A percentile compares a stretch with the other conserved stretches of the same genome.
These are phyloP conservation scores for Plantago lanceolata DNA, from an alignment of 305 asterid species.

Conservation along the genomic window DNA sequence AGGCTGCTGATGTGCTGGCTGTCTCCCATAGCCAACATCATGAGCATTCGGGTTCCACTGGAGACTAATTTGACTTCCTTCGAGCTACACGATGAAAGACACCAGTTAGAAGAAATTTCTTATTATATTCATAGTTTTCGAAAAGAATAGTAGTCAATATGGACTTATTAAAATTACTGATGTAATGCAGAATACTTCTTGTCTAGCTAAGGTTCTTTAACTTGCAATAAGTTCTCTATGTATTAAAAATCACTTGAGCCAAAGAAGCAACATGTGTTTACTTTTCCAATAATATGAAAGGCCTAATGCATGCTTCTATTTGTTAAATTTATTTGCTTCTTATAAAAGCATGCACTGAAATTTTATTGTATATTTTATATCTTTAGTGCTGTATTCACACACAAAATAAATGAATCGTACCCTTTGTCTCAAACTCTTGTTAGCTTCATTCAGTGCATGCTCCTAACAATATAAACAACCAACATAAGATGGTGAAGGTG, in stretches of 20 bases:
- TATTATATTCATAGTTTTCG: not conserved
- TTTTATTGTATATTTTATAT: too few relatives aligned
- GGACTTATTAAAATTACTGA: not conserved
- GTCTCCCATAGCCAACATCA: conserved; percentile 65
- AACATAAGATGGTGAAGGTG: conserved; percentile 5
- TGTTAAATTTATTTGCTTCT: too few relatives aligned
- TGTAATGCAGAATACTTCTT: not conserved
- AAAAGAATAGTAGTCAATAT: not conserved
- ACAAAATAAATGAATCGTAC: conserved; percentile 28
- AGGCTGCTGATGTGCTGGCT: conserved; percentile 41
- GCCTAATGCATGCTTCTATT: too few relatives aligned
- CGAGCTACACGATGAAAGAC: conserved; percentile 39
- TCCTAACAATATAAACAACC: conserved; percentile 43
- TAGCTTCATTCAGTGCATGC: conserved; percentile 87
- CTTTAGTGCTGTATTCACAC: too few relatives aligned
- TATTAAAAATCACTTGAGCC: too few relatives aligned
- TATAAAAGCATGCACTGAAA: too few relatives aligned
- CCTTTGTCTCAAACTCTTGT: conserved; percentile 73
- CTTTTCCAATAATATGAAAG: not conserved
- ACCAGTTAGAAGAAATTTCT: not conserved
- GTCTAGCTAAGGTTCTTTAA: not conserved
- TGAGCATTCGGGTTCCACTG: conserved; percentile 76
- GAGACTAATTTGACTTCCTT: conserved; percentile 68
- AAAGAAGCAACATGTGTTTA: not conserved
- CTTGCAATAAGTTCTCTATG: too few relatives aligned